Evolutionary conservation across 371 early-diverging fungal species (phyloP), one percentile per base, ranked within the genome.

Genomic region (Actinomucor elegans): DNA sequence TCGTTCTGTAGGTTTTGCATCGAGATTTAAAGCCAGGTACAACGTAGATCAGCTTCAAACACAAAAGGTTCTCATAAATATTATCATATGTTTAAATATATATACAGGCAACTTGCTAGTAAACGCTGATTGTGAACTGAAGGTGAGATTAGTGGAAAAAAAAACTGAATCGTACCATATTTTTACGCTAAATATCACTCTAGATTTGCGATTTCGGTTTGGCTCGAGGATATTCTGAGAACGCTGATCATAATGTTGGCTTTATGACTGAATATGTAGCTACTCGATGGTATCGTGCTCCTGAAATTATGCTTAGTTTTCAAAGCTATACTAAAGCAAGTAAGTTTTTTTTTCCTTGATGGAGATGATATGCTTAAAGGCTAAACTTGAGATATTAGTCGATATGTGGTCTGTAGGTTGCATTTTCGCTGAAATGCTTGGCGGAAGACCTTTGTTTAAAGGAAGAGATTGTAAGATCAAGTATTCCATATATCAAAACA

Each of bases 361-460:
- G n/a, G 14, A 40, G 24, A 4, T 8, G 8, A 1, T 21, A 18
- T 37, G 5, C 12, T 21, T 42, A 42, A n/a, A 24, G 10, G 10
- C 31, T 31, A 9, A 45, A 11, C 11, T 45, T 12, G 11, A 21
- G 4, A 9, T 41, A 29, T 24, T 73, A 83, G 88, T 94, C 57
- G 99, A 99, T 61, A 92, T 98, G 76, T 99, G 99, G 99, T 92
- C 96, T 4, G 94, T 97, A 12, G 99, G 99, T 18, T 97, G 97
- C 73, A 93, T 98, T 37, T 93, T 99, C 70, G 97, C 97, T 18
- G 99, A 99, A 69, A 84, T 99, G 77, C 71, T 95, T 28, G 92
- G 94, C 35, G 89, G 94, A 31, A 88, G 89, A 67, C 89, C 92
- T 21, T 69, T 95, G 52, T 95, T 95, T 69, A 89, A 88, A 61